phyloP scores from a whole-genome alignment of 2,329 filamentous ascomycete genomes.

The Monosporascus sp. region DNA sequence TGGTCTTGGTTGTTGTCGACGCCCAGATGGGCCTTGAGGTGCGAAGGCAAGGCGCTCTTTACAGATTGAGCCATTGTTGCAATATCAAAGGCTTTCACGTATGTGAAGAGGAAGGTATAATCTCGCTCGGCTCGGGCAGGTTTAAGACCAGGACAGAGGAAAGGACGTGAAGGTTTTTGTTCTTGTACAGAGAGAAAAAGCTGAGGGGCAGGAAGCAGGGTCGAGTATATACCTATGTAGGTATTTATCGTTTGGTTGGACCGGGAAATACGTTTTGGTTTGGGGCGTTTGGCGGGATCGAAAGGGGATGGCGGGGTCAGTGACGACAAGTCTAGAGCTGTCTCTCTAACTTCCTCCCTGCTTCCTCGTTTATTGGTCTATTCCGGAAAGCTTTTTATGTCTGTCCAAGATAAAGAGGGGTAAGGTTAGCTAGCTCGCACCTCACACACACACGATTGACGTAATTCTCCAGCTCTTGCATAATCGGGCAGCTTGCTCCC shows the following conservation, averaged over 20 bases:
- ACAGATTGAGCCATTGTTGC: conserved; percentile 61
- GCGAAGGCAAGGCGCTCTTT: conserved; percentile 74
- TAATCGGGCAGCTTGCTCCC: no score
- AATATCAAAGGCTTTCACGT: background rate
- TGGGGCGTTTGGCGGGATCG: background rate
- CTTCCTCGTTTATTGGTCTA: background rate
- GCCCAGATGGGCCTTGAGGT: conserved; percentile 62
- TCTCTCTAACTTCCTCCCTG: no score
- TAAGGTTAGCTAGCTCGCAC: background rate
- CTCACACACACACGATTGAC: background rate
- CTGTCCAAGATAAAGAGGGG: background rate
- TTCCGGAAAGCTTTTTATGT: background rate
- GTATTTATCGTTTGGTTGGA: background rate
- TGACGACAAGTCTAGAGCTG: background rate
- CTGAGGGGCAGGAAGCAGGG: no score
- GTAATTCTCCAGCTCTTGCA: background rate
- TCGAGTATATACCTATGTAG: background rate
- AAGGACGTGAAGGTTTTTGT: background rate
- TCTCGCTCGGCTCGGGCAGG: background rate
- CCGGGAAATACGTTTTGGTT: background rate
- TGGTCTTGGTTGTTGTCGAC: conserved; percentile 35
- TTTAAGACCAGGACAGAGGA: background rate
- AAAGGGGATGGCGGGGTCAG: background rate
- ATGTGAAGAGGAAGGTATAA: background rate
- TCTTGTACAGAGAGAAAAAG: no score